Conservation (phyloP, 306 rosid genomes). For the Psophocarpus tetragonolobus region DNA sequence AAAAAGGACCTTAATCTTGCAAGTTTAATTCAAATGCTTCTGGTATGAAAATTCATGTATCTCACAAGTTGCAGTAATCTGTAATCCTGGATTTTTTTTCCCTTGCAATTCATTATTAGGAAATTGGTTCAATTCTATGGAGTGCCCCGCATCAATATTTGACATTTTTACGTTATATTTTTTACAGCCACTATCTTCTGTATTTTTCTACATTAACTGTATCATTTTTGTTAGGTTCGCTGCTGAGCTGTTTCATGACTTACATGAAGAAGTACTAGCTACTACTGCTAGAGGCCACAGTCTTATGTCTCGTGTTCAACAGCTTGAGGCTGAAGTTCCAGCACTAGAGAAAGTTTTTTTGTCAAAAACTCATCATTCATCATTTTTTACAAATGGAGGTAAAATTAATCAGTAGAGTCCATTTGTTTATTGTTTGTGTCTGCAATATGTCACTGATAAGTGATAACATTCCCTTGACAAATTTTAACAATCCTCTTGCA, state of each 20-base stretch:
- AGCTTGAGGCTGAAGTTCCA: constrained; percentile 96
- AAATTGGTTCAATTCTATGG: neutral
- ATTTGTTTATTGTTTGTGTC: constrained; percentile 23
- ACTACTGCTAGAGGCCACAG: constrained; percentile 87
- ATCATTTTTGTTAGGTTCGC: constrained; percentile 70
- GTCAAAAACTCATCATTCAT: constrained; percentile 65
- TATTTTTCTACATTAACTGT: constrained; percentile 29
- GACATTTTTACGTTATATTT: neutral
- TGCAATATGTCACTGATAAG: neutral
- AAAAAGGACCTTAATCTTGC: neutral
- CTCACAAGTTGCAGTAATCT: neutral
- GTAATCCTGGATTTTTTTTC: neutral
- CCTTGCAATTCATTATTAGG: neutral
- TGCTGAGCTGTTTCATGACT: constrained; percentile 88
- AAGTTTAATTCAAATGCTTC: constrained; percentile 19
- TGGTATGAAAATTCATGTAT: neutral
- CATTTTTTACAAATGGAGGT: constrained; percentile 74
- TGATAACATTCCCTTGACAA: constrained; percentile 4
- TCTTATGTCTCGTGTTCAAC: constrained; percentile 85
- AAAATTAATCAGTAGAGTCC: constrained; percentile 30
- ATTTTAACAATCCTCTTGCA: constrained; percentile 13
- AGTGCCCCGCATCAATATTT: neutral
- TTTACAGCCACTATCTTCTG: neutral
- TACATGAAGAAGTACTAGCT: constrained; percentile 94
- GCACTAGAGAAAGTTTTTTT: constrained; percentile 77